Evolutionary conservation across 179 eudicot species (phyloP).

Genomic region (Actinidia polygama): DNA sequence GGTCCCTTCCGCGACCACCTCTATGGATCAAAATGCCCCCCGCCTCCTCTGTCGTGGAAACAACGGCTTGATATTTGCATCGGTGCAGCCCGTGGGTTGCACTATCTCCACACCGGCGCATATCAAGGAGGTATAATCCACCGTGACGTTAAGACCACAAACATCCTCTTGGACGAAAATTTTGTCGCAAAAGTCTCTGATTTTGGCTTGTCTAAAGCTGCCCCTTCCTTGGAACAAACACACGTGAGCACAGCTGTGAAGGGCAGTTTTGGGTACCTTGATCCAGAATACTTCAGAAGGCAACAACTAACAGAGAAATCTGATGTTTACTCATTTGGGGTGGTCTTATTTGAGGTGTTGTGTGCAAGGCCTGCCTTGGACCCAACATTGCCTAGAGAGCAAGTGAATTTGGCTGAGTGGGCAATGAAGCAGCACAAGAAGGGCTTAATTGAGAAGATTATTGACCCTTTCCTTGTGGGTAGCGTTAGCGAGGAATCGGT

Average conservation of each 20-base stretch:
- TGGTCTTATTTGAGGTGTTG: slow-evolving; percentile 77
- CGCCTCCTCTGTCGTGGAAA: slow-evolving; percentile 58
- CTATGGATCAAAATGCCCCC: slow-evolving; percentile 50
- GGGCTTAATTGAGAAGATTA: slow-evolving; percentile 59
- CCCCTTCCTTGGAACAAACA: slow-evolving; percentile 77
- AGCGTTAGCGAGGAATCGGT: slow-evolving; percentile 51
- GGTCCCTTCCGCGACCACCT: slow-evolving; percentile 93
- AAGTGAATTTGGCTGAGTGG: slow-evolving; percentile 92
- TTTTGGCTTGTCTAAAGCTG: slow-evolving; percentile 84
- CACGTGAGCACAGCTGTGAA: slow-evolving; percentile 94
- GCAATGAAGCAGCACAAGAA: slow-evolving; percentile 71
- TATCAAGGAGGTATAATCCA: slow-evolving; percentile 90
- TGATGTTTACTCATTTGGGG: slow-evolving; percentile 90
- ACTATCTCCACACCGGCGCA: slow-evolving; percentile 94
- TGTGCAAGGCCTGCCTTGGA: slow-evolving; percentile 87
- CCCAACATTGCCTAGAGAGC: slow-evolving; percentile 77
- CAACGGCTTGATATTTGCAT: slow-evolving; percentile 90
- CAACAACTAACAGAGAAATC: slow-evolving; percentile 92
- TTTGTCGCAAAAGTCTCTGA: slow-evolving; percentile 88
- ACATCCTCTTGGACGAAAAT: slow-evolving; percentile 78
- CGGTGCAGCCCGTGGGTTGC: slow-evolving; percentile 86
- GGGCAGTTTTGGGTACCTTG: slow-evolving; percentile 90
- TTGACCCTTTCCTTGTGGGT: slow-evolving; percentile 66
- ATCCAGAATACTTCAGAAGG: slow-evolving; percentile 87
- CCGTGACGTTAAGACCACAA: slow-evolving; percentile 90